Conservation (phyloP, 352 stramenopile genomes). For the Phytopythium kandeliae region DNA sequence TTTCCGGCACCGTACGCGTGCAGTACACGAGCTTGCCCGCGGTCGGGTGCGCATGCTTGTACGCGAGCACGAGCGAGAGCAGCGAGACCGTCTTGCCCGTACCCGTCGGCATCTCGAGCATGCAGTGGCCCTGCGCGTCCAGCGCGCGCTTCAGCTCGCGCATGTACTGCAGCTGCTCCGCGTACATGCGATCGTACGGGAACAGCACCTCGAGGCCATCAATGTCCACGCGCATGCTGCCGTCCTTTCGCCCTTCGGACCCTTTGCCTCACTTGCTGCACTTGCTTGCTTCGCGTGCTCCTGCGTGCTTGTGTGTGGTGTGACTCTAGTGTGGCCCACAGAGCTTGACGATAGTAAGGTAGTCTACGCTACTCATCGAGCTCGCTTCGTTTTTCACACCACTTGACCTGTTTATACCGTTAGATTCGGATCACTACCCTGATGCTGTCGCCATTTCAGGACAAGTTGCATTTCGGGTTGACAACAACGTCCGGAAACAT, state of each 20-base stretch:
- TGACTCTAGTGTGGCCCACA: too few relatives aligned
- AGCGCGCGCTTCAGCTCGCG: slow-evolving; percentile 96
- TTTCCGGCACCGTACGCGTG: slow-evolving; percentile 99
- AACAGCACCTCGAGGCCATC: slow-evolving; percentile 98
- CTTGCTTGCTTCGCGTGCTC: background rate
- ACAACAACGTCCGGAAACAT: too few relatives aligned
- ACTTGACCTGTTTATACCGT: too few relatives aligned
- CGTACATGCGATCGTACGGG: slow-evolving; percentile 96
- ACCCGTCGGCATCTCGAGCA: slow-evolving; percentile 99
- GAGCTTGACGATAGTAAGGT: too few relatives aligned
- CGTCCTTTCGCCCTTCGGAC: background rate
- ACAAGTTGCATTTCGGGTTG: too few relatives aligned
- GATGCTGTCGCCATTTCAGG: too few relatives aligned
- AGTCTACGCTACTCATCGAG: too few relatives aligned
- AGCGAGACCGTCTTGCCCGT: slow-evolving; percentile 98
- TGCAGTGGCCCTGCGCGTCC: slow-evolving; percentile 95
- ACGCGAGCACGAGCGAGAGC: slow-evolving; percentile 94
- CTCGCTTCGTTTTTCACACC: too few relatives aligned
- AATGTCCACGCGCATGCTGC: slow-evolving; percentile 90
- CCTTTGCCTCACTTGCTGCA: background rate
- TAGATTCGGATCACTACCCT: too few relatives aligned
- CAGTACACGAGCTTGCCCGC: slow-evolving; percentile 99
- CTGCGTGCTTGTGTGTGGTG: too few relatives aligned
- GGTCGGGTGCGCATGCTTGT: slow-evolving; percentile 92
- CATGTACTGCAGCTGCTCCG: slow-evolving; percentile 99